Conservation (phyloP, 352 stramenopile species). For the Plasmopara viticola region DNA sequence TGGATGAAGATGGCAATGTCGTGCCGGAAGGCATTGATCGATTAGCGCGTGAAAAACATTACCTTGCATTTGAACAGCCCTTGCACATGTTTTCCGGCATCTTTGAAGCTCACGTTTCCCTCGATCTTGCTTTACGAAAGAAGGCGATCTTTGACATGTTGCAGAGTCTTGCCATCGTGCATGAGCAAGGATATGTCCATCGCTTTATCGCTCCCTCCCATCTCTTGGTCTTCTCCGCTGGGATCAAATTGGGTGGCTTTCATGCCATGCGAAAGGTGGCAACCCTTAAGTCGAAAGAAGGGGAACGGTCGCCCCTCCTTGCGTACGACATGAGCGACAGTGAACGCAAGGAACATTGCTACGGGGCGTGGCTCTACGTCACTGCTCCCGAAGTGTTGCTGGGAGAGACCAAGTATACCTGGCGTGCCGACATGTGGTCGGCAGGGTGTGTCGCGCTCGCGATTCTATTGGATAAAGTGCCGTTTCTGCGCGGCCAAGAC, state of each 20-base stretch:
- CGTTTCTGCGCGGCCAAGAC: constrained; percentile 59
- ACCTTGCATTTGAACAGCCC: constrained; percentile 73
- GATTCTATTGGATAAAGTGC: constrained; percentile 58
- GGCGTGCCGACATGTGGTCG: constrained; percentile 71
- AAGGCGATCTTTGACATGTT: constrained; percentile 71
- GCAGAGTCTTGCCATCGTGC: constrained; percentile 44
- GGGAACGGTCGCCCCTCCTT: constrained; percentile 15
- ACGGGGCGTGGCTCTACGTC: constrained; percentile 57
- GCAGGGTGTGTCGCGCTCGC: constrained; percentile 56
- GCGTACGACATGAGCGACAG: constrained; percentile 65
- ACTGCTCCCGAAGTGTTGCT: constrained; percentile 71
- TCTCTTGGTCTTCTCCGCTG: constrained; percentile 63
- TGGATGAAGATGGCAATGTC: constrained; percentile 28
- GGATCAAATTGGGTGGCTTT: constrained; percentile 64
- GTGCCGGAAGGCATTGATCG: constrained; percentile 28
- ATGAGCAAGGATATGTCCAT: constrained; percentile 71
- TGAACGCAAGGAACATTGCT: constrained; percentile 71
- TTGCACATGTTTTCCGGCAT: constrained; percentile 72
- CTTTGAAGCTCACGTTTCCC: constrained; percentile 46
- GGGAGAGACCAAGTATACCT: constrained; percentile 60
- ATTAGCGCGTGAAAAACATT: constrained; percentile 45
- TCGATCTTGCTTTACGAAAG: constrained; percentile 50
- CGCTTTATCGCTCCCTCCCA: constrained; percentile 66
- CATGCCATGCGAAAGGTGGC: constrained; percentile 55
- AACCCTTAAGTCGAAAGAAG: constrained; percentile 30